phyloP scores from a whole-genome alignment of 495 filamentous ascomycete genomes.

The Cladorrhinum samala region DNA sequence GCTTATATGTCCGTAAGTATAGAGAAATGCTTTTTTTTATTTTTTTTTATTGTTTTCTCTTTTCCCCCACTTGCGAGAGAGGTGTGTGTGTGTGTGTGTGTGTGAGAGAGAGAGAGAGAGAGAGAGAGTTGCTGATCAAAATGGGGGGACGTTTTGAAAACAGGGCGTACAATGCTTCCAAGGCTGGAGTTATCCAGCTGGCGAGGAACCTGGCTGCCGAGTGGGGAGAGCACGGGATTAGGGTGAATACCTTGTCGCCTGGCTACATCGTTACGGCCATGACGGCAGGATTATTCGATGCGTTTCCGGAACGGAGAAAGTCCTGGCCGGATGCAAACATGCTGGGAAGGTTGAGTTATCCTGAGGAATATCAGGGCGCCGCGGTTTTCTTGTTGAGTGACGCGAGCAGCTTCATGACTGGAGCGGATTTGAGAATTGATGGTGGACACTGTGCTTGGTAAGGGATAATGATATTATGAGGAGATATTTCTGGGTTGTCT shows the following conservation, averaged over 20 bases:
- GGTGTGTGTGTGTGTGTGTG: background rate
- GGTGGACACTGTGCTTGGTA: conserved; percentile 80
- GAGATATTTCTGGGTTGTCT: background rate
- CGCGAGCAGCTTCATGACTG: conserved; percentile 84
- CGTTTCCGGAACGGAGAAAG: conserved; percentile 65
- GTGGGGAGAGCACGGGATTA: conserved; percentile 82
- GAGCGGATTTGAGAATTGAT: conserved; percentile 72
- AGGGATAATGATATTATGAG: background rate
- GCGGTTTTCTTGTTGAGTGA: conserved; percentile 82
- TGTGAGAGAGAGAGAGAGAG: background rate
- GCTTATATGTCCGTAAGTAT: conserved; percentile 41
- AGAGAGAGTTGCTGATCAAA: too few relatives aligned
- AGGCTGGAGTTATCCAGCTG: conserved; percentile 81
- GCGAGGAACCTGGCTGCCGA: conserved; percentile 78
- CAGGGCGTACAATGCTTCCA: conserved; percentile 86
- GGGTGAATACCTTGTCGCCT: conserved; percentile 91
- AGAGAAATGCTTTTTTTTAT: too few relatives aligned
- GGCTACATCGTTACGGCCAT: conserved; percentile 94
- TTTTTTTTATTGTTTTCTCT: background rate
- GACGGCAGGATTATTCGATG: conserved; percentile 71
- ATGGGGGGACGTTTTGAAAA: too few relatives aligned
- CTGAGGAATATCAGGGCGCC: conserved; percentile 74
- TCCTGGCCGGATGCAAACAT: conserved; percentile 88
- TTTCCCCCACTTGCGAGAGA: too few relatives aligned
- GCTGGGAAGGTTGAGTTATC: conserved; percentile 71